A percentile compares a stretch with the other conserved stretches of the same genome.
Evolutionary conservation across 805 yeast genomes (phyloP).

Genomic region (Kluyveromyces siamensis): DNA sequence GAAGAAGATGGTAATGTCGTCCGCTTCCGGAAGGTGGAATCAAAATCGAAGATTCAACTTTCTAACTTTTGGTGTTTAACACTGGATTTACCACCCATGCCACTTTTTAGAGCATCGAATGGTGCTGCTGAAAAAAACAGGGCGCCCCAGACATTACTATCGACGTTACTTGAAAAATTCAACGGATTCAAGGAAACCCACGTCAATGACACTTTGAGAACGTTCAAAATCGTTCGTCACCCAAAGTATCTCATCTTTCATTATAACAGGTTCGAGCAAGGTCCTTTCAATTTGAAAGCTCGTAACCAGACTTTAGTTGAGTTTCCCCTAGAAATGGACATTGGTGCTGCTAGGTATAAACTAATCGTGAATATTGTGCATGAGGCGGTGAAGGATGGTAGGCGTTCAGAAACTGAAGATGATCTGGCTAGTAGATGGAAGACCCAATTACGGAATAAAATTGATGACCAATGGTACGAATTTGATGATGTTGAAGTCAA

Average conservation of each 20-base stretch:
- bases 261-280: slow-evolving; percentile 42
- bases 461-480: slow-evolving; percentile 45
- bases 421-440: slow-evolving; percentile 36
- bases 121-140: slow-evolving; percentile 37
- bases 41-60: slow-evolving; percentile 12
- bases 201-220: slow-evolving; percentile 28
- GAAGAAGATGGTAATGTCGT: slow-evolving; percentile 15
- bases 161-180: slow-evolving; percentile 37
- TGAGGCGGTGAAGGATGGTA: slow-evolving; percentile 16
- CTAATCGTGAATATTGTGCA: slow-evolving; percentile 42
- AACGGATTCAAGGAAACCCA: slow-evolving; percentile 27
- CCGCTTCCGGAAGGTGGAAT: slow-evolving; percentile 9
- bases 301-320: slow-evolving; percentile 57
- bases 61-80: slow-evolving; percentile 33
- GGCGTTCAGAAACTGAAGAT: slow-evolving; percentile 10
- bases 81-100: slow-evolving; percentile 49
- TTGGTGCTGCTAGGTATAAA: slow-evolving; percentile 30
- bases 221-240: slow-evolving; percentile 32
- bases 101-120: slow-evolving; percentile 35
- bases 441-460: slow-evolving; percentile 37
- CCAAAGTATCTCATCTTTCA: slow-evolving; percentile 52
- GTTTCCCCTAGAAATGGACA: slow-evolving; percentile 36
- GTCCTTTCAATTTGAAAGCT: slow-evolving; percentile 28
- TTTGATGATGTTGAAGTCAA: slow-evolving; percentile 43
- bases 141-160: slow-evolving; percentile 44